A percentile compares a stretch with the other conserved stretches of the same genome.
These are phyloP conservation scores for Aspergillus novofumigatus DNA, from an alignment of 2,329 filamentous ascomycete genomes.

Conservation along the genomic window DNA sequence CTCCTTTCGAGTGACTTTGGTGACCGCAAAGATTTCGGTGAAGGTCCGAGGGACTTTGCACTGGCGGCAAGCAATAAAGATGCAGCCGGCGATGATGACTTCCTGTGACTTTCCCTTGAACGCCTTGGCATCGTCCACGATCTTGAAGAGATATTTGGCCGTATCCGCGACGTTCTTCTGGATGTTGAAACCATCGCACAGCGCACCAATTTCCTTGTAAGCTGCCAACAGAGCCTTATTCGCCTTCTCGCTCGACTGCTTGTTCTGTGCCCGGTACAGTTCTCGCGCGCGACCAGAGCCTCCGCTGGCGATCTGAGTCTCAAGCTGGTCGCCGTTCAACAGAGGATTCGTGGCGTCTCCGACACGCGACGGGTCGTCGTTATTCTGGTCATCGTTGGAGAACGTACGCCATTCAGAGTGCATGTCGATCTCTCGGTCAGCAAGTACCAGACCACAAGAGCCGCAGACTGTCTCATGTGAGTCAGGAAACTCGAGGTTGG, in stretches of 20 bases:
- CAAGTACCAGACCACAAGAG: constrained; percentile 85
- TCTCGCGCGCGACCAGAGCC: constrained; percentile 69
- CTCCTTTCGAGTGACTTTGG: constrained; percentile 93
- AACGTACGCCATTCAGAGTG: constrained; percentile 99
- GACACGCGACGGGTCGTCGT: constrained; percentile 96
- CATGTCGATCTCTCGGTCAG: constrained; percentile 87
- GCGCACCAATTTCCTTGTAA: constrained; percentile 79
- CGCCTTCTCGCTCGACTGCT: constrained; percentile 73
- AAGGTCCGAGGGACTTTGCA: constrained; percentile 84
- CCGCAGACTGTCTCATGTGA: constrained; percentile 90
- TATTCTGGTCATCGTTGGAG: constrained; percentile 94
- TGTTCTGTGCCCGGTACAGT: constrained; percentile 78
- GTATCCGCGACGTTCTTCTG: constrained; percentile 78
- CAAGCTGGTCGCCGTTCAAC: constrained; percentile 82
- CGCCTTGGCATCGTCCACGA: constrained; percentile 84
- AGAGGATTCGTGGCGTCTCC: constrained; percentile 89
- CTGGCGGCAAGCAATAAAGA: constrained; percentile 96
- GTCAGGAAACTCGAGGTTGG: constrained; percentile 88
- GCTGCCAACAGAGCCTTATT: constrained; percentile 78
- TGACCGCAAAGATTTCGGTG: constrained; percentile 88
- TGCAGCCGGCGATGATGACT: constrained; percentile 89
- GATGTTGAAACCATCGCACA: constrained; percentile 81
- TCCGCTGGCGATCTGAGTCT: constrained; percentile 81
- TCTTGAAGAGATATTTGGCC: constrained; percentile 92
- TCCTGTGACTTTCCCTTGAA: constrained; percentile 96